A percentile compares a stretch with the other conserved stretches of the same genome.
These are phyloP conservation scores for Rhodotorula glutinis DNA, from an alignment of 1,284 basidiomycete species.

Conservation along the genomic window DNA sequence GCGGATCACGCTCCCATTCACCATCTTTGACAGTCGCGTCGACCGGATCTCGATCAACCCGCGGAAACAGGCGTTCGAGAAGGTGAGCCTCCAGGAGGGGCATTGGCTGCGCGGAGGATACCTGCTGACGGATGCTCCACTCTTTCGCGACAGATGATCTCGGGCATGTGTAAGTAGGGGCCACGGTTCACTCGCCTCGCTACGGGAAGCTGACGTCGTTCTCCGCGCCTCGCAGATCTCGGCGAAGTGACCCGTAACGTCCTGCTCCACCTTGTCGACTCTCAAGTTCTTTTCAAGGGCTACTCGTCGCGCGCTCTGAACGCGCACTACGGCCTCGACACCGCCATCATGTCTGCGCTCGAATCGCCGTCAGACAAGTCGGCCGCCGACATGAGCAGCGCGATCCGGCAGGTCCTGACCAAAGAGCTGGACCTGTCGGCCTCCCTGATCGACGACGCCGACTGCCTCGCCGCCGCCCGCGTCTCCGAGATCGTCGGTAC, in stretches of 20 bases:
- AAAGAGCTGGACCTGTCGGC: constrained; percentile 64
- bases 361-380: constrained; percentile 52
- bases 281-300: constrained; percentile 68
- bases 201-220: not conserved
- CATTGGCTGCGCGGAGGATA: not conserved
- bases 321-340: constrained; percentile 89
- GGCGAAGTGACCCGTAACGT: constrained; percentile 88
- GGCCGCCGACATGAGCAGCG: constrained; percentile 12
- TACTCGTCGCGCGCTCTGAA: constrained; percentile 70
- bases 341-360: constrained; percentile 81
- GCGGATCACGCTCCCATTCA: constrained; percentile 78
- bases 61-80: constrained; percentile 90
- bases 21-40: constrained; percentile 87
- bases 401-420: constrained; percentile 46
- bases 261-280: constrained; percentile 80
- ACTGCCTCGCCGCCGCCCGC: constrained; percentile 74
- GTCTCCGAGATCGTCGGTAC: constrained; percentile 71
- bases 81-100: constrained; percentile 47
- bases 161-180: constrained; percentile 70
- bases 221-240: constrained; percentile 55
- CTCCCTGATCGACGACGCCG: constrained; percentile 51
- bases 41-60: constrained; percentile 94
- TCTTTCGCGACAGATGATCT: constrained; percentile 65
- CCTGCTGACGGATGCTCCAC: not conserved
- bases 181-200: too few relatives aligned